Conservation (phyloP, 2,329 filamentous ascomycete genomes). For the Pestalotiopsis sp. region DNA sequence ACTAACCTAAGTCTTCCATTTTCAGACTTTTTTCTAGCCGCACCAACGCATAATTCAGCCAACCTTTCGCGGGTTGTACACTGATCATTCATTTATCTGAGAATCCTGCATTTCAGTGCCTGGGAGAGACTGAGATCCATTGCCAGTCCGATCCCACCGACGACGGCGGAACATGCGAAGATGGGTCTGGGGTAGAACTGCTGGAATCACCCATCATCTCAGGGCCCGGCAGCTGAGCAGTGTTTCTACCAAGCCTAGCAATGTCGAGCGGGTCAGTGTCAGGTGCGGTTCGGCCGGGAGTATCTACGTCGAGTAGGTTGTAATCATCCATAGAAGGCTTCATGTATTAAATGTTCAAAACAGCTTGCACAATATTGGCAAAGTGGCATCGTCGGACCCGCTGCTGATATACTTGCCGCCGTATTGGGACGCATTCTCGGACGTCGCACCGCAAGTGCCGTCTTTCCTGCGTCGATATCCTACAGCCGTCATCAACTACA, state of each 20-base stretch:
- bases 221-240: constrained; percentile 21
- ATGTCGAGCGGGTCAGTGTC: constrained; percentile 44
- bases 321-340: background rate
- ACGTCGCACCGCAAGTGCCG: constrained; percentile 31
- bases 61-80: background rate
- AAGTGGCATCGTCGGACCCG: constrained; percentile 38
- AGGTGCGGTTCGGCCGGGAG: constrained; percentile 49
- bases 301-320: constrained; percentile 51
- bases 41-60: background rate
- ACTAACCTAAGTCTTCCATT: background rate
- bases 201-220: constrained; percentile 13
- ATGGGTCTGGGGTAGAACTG: constrained; percentile 15
- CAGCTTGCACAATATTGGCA: constrained; percentile 50
- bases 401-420: constrained; percentile 59
- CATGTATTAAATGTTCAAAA: background rate
- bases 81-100: background rate
- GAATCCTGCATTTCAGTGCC: background rate
- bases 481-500: constrained; percentile 59
- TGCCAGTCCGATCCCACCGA: background rate
- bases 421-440: constrained; percentile 33
- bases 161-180: constrained; percentile 11
- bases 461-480: constrained; percentile 32
- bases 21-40: background rate
- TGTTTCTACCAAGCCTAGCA: constrained; percentile 17
- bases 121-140: background rate